These are phyloP conservation scores for Phytophthora ramorum DNA, from an alignment of 352 stramenopile species.

Conservation along the genomic window DNA sequence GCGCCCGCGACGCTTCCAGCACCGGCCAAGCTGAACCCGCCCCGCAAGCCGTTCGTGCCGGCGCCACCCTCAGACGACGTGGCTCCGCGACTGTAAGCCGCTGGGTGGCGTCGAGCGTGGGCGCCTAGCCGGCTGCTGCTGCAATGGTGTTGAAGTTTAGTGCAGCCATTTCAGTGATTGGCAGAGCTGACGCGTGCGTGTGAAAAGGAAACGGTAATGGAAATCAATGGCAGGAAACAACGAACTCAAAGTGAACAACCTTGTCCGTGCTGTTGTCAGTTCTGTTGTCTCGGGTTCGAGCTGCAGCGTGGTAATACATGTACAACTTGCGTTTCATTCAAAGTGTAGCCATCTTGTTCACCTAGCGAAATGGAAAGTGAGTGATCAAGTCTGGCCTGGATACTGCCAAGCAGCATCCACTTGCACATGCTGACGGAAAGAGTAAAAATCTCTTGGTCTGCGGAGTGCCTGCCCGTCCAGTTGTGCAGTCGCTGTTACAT, in stretches of 20 bases:
- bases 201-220: background rate
- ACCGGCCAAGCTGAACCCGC: slow-evolving; percentile 63
- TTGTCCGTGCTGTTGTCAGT: background rate
- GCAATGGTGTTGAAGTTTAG: slow-evolving; percentile 21
- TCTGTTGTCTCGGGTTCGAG: background rate
- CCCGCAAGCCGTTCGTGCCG: slow-evolving; percentile 60
- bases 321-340: slow-evolving; percentile 16
- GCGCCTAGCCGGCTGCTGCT: background rate
- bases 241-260: background rate
- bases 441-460: slow-evolving; percentile 24
- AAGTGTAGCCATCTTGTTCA: slow-evolving; percentile 20
- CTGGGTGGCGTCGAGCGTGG: background rate
- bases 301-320: background rate
- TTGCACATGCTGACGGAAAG: background rate
- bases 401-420: too few relatives aligned
- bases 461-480: slow-evolving; percentile 9
- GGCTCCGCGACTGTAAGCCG: slow-evolving; percentile 55
- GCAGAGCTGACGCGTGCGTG: background rate
- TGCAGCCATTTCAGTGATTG: slow-evolving; percentile 33
- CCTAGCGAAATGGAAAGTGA: slow-evolving; percentile 14
- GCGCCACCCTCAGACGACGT: slow-evolving; percentile 59
- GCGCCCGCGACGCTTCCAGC: slow-evolving; percentile 17
- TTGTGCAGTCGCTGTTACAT: slow-evolving; percentile 23
- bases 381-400: background rate
- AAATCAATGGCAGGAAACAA: background rate